Evolutionary conservation across 2,329 filamentous ascomycete species (phyloP), one percentile per base, ranked within the genome.

Genomic region (Metarhizium brunneum): DNA sequence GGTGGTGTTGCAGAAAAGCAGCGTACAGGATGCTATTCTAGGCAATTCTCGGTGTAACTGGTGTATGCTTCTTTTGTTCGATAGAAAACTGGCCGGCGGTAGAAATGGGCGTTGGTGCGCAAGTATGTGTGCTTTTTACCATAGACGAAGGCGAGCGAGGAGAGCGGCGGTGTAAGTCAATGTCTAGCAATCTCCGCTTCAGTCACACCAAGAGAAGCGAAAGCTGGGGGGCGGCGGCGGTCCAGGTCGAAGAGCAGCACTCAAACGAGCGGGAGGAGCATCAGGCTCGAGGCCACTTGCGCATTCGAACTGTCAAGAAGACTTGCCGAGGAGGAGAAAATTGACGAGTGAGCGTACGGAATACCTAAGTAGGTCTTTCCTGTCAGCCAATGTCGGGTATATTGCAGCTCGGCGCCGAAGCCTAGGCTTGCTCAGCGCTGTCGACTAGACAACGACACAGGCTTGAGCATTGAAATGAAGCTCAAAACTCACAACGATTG

Each of bases 81-180:
- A 30, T 30, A n/a, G 45, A 48, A 48, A 48, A 48, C 30, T 16
- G 45, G 11, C 45, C 3, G 13, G 45, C 14, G 14, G 25, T 48
- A 48, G 10, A 30, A 48, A 48, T 8, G 13, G 13, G 25, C 10
- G 4, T 14, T 11, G 25, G 14, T 5, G 45, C 5, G 18, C 16
- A 45, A 10, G 18, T 45, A 25, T 45, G 18, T 45, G 42, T 45
- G 11, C n/a, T 49, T 32, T 35, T 50, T 16, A 25, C 30, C 10
- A 29, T 47, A 52, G 52, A 45, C 35, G 45, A 47, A 43, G 35
- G 30, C 43, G 30, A 45, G 50, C 50, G 13, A 47, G 11, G 43
- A 35, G 29, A 43, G 18, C 36, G 49, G 38, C 52, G 48, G 55
- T 58, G 49, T 57, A 60, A 58, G 53, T 58, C 38, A 56, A 58